phyloP scores from a whole-genome alignment of 164 flowering plant species.

The Liriodendron chinense region DNA sequence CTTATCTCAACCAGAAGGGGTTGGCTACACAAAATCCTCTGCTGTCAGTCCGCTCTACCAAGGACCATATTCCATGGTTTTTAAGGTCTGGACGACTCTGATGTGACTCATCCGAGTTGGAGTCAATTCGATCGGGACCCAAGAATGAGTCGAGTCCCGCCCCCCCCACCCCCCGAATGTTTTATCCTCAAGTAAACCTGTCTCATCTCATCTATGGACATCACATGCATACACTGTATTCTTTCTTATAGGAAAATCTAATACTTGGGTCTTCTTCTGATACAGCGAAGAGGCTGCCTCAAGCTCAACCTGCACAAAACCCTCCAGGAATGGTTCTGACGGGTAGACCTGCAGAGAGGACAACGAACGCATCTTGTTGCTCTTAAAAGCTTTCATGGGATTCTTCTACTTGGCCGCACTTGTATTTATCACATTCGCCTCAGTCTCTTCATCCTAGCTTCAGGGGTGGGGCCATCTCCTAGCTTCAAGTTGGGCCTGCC shows the following conservation, averaged over 20 bases:
- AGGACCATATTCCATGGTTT: neutral
- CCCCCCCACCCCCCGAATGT: too few relatives aligned
- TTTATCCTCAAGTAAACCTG: neutral
- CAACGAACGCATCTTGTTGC: slow-evolving; percentile 14
- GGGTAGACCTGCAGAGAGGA: slow-evolving; percentile 11
- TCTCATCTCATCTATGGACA: neutral
- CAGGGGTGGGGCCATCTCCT: too few relatives aligned
- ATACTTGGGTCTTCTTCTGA: neutral
- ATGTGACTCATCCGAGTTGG: too few relatives aligned
- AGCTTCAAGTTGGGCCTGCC: too few relatives aligned
- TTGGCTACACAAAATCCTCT: neutral
- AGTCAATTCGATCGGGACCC: too few relatives aligned
- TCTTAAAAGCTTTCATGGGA: slow-evolving; percentile 4
- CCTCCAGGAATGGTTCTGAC: slow-evolving; percentile 20
- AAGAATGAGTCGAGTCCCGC: too few relatives aligned
- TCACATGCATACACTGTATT: neutral
- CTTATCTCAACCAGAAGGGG: neutral
- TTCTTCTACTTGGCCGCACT: neutral
- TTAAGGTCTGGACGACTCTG: neutral
- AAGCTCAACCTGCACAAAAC: slow-evolving; percentile 14
- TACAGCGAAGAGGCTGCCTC: slow-evolving; percentile 21
- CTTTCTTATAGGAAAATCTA: neutral
- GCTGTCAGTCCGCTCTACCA: neutral
- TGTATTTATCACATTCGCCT: neutral
- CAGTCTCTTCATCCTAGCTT: neutral